Percentiles rank a stretch among this genome's conserved stretches.
phyloP scores from a whole-genome alignment of 176 grass and related monocot species.

The Ampelocalamus luodianensis region DNA sequence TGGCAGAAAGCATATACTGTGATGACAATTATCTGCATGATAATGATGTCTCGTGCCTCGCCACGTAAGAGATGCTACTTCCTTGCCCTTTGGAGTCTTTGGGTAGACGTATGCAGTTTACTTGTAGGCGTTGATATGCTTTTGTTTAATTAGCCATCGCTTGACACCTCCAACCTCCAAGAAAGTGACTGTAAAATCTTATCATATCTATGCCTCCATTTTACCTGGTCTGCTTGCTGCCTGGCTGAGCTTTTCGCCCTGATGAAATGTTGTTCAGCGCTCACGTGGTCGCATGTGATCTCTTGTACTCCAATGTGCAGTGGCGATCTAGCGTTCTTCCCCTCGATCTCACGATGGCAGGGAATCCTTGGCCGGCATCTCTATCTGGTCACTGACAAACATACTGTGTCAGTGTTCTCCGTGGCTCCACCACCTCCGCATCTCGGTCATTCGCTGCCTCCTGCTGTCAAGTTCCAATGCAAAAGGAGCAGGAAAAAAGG shows the following conservation, averaged over 20 bases:
- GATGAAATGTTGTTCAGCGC: neutral
- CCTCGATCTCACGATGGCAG: neutral
- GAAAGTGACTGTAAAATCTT: neutral
- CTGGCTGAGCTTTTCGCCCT: neutral
- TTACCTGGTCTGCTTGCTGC: neutral
- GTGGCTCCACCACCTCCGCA: neutral
- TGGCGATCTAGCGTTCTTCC: neutral
- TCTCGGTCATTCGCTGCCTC: constrained; percentile 14
- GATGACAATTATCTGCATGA: constrained; percentile 51
- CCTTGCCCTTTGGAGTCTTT: neutral
- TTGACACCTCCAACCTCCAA: neutral
- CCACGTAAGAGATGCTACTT: neutral
- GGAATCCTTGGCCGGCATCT: neutral
- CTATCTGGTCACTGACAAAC: neutral
- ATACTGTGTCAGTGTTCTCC: neutral
- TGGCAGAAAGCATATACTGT: constrained; percentile 86
- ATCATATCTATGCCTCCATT: neutral
- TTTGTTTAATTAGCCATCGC: neutral
- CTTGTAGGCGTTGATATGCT: neutral
- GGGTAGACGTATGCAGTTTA: neutral
- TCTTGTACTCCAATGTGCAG: neutral
- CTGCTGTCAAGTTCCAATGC: neutral
- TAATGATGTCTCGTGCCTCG: constrained; percentile 9
- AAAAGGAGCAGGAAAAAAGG: neutral
- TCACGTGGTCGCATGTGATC: neutral